phyloP scores from a whole-genome alignment of 805 yeast species.

The Starmerella floris region DNA sequence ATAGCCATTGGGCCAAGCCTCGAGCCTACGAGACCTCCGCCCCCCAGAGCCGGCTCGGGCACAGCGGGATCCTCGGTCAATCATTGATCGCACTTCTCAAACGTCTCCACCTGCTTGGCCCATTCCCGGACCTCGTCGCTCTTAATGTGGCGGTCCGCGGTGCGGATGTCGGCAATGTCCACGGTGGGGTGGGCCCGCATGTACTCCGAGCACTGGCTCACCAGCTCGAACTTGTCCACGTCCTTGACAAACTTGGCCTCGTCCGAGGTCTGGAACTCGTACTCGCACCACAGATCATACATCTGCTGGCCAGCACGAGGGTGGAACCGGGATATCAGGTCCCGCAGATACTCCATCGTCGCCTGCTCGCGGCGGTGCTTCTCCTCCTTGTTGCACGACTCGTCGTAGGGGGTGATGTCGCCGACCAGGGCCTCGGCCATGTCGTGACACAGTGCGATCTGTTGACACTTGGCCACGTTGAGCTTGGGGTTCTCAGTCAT shows the following conservation, averaged over 20 bases:
- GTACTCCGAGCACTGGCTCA: constrained; percentile 43
- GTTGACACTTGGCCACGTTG: constrained; percentile 57
- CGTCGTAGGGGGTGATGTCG: constrained; percentile 76
- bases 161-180: constrained; percentile 57
- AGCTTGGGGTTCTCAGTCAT: constrained; percentile 41
- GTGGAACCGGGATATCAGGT: constrained; percentile 55
- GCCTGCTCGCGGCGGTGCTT: constrained; percentile 70
- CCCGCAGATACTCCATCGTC: constrained; percentile 53
- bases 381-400: constrained; percentile 52
- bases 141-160: constrained; percentile 48
- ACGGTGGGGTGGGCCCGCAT: constrained; percentile 49
- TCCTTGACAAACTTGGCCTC: constrained; percentile 91
- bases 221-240: constrained; percentile 80
- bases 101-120: constrained; percentile 37
- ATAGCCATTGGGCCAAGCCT: too few relatives aligned
- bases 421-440: constrained; percentile 91
- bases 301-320: constrained; percentile 48
- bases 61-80: too few relatives aligned
- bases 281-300: constrained; percentile 67
- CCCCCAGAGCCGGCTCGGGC: too few relatives aligned
- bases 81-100: background rate
- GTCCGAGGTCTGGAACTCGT: constrained; percentile 65
- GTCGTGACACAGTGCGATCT: constrained; percentile 83
- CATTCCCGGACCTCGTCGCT: constrained; percentile 56
- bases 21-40: too few relatives aligned